Evolutionary conservation across 108 stramenopile genomes (phyloP), one percentile per base, ranked within the genome.

Genomic region (Chaetoceros tenuissimus): DNA sequence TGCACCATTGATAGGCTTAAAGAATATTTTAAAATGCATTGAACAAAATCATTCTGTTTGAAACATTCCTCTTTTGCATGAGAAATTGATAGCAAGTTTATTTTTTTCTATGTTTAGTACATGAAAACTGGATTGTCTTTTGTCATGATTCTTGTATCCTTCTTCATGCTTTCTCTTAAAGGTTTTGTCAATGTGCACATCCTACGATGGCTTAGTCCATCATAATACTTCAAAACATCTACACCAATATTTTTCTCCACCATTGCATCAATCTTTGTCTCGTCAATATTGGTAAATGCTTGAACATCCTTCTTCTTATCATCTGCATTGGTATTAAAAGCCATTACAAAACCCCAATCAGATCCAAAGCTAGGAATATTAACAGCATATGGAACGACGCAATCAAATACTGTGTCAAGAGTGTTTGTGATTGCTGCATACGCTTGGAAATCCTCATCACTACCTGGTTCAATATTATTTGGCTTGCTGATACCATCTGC

Each of bases 311-410:
- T 24, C 24, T 19, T 17, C 17, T 20, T 16, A 22, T 30, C 34
- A 1, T 20, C 46, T 29, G 45, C 57, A 3, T 51, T 50, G 3
- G 63, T 76, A 31, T 78, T 60, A 63, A 78, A 86, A 0, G 91
- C 95, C 68, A 96, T 71, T 59, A 87, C 87, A 59, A 89, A 96
- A 1, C 83, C 93, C 95, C 95, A 96, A 70, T 85, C 79, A 48
- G 71, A 61, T 18, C 87, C 95, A 64, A 94, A 96, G 55, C 82
- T 82, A 18, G 95, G 85, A 21, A 96, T 71, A 55, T 80, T 69
- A 18, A 62, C 67, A 18, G 85, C 55, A 62, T 89, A 96, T 13
- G 89, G 87, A 19, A 86, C 53, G n/a, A 87, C 89, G 59, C 62
- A 56, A 53, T 79, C 71, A 67, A 96, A 96, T 1, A 77, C 86